These are phyloP conservation scores for Aspergillus aculeatus DNA, from an alignment of 2,329 filamentous ascomycete species.

Conservation along the genomic window DNA sequence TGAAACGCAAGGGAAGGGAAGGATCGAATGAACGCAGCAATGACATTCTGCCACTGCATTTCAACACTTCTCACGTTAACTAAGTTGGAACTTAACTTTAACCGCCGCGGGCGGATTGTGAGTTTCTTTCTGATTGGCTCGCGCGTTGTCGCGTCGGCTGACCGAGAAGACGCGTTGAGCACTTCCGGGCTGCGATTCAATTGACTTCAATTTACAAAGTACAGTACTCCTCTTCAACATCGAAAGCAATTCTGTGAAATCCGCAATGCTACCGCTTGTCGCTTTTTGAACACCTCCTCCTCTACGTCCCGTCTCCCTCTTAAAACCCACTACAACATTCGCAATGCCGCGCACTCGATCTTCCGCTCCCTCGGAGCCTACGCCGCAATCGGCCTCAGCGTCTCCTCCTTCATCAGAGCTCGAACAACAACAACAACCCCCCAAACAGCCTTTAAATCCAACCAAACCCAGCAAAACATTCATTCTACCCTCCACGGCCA, in stretches of 20 bases:
- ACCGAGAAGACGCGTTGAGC: conserved; percentile 4
- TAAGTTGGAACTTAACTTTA: not conserved
- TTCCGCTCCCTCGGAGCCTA: conserved; percentile 16
- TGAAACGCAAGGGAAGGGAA: conserved; percentile 6
- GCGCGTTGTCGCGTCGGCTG: conserved; percentile 2
- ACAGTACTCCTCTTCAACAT: no score
- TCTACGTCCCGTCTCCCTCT: not conserved
- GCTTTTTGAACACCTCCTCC: not conserved
- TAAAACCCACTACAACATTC: not conserved
- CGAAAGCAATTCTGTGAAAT: no score
- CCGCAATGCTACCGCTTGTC: not conserved
- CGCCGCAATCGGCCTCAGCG: conserved; percentile 4
- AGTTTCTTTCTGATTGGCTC: conserved; percentile 2
- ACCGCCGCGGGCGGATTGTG: not conserved
- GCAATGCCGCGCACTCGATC: conserved; percentile 25
- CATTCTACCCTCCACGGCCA: conserved; percentile 55
- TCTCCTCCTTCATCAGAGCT: conserved; percentile 6
- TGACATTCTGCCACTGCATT: not conserved
- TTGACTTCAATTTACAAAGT: no score
- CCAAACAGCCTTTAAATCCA: conserved; percentile 21
- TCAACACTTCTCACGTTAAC: no score
- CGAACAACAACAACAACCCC: conserved; percentile 17
- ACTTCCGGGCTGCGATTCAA: no score
- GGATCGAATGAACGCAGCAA: not conserved
- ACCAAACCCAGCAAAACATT: conserved; percentile 50